Conservation (phyloP, 2,329 filamentous ascomycete species). For the Claviceps capensis region DNA sequence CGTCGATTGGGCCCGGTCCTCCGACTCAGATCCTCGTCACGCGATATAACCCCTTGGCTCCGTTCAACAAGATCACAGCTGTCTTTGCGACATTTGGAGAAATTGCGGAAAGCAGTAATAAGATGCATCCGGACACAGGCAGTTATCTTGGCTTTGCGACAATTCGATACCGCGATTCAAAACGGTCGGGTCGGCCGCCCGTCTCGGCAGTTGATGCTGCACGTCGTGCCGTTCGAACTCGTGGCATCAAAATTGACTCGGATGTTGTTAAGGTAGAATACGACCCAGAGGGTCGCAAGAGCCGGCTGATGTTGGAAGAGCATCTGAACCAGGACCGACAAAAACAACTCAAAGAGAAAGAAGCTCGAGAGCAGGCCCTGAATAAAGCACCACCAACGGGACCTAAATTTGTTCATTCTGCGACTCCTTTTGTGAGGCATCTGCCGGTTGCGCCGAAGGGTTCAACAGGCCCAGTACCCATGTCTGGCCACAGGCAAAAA, state of each 20-base stretch:
- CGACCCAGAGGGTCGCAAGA: constrained; percentile 78
- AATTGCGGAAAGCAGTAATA: constrained; percentile 81
- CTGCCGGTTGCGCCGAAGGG: constrained; percentile 81
- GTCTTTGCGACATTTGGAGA: constrained; percentile 74
- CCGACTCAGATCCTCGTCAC: constrained; percentile 84
- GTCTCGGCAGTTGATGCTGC: constrained; percentile 68
- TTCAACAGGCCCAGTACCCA: constrained; percentile 42
- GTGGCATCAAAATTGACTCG: constrained; percentile 67
- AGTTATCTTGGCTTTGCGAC: constrained; percentile 89
- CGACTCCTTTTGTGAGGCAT: constrained; percentile 28
- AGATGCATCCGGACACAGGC: constrained; percentile 87
- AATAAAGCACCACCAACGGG: constrained; percentile 24
- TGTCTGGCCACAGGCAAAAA: constrained; percentile 19
- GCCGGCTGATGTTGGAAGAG: constrained; percentile 62
- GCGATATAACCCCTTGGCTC: constrained; percentile 86
- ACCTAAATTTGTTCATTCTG: constrained; percentile 17
- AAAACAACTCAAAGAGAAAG: constrained; percentile 32
- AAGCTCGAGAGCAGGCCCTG: constrained; percentile 16
- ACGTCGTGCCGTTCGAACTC: constrained; percentile 61
- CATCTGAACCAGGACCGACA: constrained; percentile 56
- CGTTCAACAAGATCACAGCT: constrained; percentile 62
- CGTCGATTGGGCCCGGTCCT: constrained; percentile 77
- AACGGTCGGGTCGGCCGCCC: constrained; percentile 26
- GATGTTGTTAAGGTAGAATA: constrained; percentile 70
- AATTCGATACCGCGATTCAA: constrained; percentile 71